Evolutionary conservation across 2,329 filamentous ascomycete species (phyloP), one percentile per base, ranked within the genome.

Genomic region (Cercospora zeina): DNA sequence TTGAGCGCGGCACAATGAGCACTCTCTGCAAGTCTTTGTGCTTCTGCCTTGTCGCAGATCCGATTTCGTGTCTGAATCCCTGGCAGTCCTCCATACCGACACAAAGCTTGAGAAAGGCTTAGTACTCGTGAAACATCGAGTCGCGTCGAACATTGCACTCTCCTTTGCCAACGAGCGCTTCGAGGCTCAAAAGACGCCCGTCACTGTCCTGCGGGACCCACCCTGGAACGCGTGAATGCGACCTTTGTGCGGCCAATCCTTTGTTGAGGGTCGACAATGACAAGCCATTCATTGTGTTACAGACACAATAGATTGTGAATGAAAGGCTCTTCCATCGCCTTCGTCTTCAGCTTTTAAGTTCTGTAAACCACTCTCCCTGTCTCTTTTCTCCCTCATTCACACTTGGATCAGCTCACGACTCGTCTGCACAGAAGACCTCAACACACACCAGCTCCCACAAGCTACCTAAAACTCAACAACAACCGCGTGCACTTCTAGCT

Each of bases 401-500:
- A 33, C 56, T 59, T 30, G 45, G 14, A 27, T 56, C 31, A 45
- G 21, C 39, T 45, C 39, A 45, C 39, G 11, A 45, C 10, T 45
- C 39, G 39, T 33, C 58, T 49, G 33, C 24, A 54, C 58, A 54
- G 57, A 56, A 36, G n/a, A 24, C 50, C 47, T 50, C 47, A 49
- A 21, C 57, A 54, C 37, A 58, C 58, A 42, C 49, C 61, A 34
- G 45, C 45, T 19, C 53, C 31, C 39, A 51, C 61, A 59, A 30
- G 49, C 45, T 39, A 61, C 19, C 51, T 24, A 56, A 51, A 30
- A 50, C 63, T 65, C 61, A 47, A 59, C 34, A 61, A 59, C 59
- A 64, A 51, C n/a, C 54, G 58, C 50, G 36, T 45, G 37, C 47
- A 50, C 30, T 62, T 66, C 65, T 67, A 67, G 67, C 65, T 42